phyloP scores from a whole-genome alignment of 768 basidiomycete genomes.

The Pholiota conissans region DNA sequence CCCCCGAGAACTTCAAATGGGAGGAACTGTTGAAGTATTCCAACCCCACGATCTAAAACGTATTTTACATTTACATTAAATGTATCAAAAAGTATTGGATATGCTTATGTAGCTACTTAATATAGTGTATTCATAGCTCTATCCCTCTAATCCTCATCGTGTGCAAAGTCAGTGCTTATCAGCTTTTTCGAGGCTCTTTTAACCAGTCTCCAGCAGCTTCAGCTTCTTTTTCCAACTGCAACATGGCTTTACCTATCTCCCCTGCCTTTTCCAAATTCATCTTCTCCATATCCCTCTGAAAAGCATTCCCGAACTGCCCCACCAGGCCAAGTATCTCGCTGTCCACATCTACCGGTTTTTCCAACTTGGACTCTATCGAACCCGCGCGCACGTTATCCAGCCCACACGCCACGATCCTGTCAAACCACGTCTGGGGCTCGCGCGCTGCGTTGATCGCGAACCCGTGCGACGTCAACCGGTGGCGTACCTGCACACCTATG shows the following conservation, averaged over 20 bases:
- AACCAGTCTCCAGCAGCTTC: slow-evolving; percentile 42
- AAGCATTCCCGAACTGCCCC: slow-evolving; percentile 44
- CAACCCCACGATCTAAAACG: slow-evolving; percentile 25
- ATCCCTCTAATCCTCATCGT: background rate
- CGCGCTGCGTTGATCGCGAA: slow-evolving; percentile 89
- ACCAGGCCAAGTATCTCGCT: slow-evolving; percentile 55
- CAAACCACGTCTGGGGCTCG: slow-evolving; percentile 85
- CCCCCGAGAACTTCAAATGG: slow-evolving; percentile 80
- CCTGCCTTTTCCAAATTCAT: slow-evolving; percentile 43
- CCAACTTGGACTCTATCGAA: slow-evolving; percentile 53
- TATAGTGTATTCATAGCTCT: background rate
- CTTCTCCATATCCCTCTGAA: slow-evolving; percentile 47
- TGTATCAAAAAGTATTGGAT: background rate
- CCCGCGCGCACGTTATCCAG: slow-evolving; percentile 80
- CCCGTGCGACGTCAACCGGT: slow-evolving; percentile 92
- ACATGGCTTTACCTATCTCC: slow-evolving; percentile 49
- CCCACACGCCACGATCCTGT: slow-evolving; percentile 88
- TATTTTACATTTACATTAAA: background rate
- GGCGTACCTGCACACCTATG: slow-evolving; percentile 95
- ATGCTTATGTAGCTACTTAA: background rate
- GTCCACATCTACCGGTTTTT: slow-evolving; percentile 38
- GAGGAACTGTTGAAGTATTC: slow-evolving; percentile 67
- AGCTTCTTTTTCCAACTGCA: slow-evolving; percentile 46
- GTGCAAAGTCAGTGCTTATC: background rate
- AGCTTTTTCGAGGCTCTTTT: slow-evolving; percentile 19